Evolutionary conservation across 371 early-diverging fungal species (phyloP).

Genomic region (Amoeboaphelidium protococcarum): DNA sequence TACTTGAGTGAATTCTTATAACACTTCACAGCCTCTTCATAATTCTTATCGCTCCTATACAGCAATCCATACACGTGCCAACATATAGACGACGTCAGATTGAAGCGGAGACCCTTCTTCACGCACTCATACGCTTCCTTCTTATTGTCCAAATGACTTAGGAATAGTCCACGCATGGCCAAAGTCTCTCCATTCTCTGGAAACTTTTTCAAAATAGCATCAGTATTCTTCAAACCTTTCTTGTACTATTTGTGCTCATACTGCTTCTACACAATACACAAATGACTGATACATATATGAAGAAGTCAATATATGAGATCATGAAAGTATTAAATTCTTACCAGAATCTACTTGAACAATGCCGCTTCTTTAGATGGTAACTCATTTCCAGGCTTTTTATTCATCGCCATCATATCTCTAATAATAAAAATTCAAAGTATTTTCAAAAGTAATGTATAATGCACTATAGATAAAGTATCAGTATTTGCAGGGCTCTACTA

Average conservation of each 20-base stretch:
- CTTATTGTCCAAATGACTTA: conserved; percentile 44
- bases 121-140: conserved; percentile 73
- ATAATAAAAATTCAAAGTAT: too few species aligned
- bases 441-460: too few species aligned
- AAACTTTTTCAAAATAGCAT: conserved; percentile 67
- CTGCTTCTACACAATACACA: conserved; percentile 73
- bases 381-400: too few species aligned
- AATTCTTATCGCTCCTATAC: conserved; percentile 71
- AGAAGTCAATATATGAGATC: background rate
- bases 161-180: conserved; percentile 79
- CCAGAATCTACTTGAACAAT: conserved; percentile 44
- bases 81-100: conserved; percentile 56
- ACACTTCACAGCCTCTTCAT: conserved; percentile 72
- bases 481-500: too few species aligned
- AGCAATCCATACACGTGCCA: conserved; percentile 91
- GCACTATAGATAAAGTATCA: too few species aligned
- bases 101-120: conserved; percentile 50
- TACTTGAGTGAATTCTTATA: conserved; percentile 61
- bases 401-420: too few species aligned
- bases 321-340: conserved; percentile 10
- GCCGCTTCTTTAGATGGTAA: conserved; percentile 52
- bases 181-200: conserved; percentile 89
- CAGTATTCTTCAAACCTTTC: conserved; percentile 67
- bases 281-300: too few species aligned
- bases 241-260: conserved; percentile 86